phyloP scores from a whole-genome alignment of 805 yeast genomes.

The Metschnikowia amazonensis region DNA sequence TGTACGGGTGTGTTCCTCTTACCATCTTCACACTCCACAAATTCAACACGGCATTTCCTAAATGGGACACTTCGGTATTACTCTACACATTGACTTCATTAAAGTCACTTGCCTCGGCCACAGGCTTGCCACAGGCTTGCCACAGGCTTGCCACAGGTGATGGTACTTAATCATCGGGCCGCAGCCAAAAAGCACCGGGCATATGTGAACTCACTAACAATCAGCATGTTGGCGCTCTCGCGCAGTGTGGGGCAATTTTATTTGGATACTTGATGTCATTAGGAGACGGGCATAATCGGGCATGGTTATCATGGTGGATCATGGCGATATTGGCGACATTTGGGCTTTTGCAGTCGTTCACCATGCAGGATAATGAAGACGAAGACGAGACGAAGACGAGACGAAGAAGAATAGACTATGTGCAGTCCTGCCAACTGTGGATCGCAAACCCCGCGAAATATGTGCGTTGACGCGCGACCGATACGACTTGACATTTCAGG shows the following conservation, averaged over 20 bases:
- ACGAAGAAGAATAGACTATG: no score
- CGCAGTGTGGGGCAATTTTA: constrained; percentile 29
- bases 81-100: constrained; percentile 31
- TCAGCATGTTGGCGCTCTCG: constrained; percentile 33
- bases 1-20: constrained; percentile 30
- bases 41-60: constrained; percentile 25
- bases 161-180: constrained; percentile 34
- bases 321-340: constrained; percentile 26
- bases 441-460: not conserved
- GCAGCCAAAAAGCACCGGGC: constrained; percentile 33
- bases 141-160: constrained; percentile 37
- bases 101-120: constrained; percentile 31
- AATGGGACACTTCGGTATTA: constrained; percentile 27
- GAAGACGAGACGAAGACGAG: no score
- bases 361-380: constrained; percentile 28
- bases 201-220: constrained; percentile 31
- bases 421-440: not conserved
- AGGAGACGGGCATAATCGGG: constrained; percentile 24
- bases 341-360: constrained; percentile 28
- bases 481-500: not conserved
- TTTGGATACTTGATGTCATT: constrained; percentile 35
- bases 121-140: no score
- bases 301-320: constrained; percentile 36
- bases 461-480: not conserved
- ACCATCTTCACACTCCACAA: constrained; percentile 29